These are phyloP conservation scores for Mycena galopus DNA, from an alignment of 768 basidiomycete genomes.

Conservation along the genomic window DNA sequence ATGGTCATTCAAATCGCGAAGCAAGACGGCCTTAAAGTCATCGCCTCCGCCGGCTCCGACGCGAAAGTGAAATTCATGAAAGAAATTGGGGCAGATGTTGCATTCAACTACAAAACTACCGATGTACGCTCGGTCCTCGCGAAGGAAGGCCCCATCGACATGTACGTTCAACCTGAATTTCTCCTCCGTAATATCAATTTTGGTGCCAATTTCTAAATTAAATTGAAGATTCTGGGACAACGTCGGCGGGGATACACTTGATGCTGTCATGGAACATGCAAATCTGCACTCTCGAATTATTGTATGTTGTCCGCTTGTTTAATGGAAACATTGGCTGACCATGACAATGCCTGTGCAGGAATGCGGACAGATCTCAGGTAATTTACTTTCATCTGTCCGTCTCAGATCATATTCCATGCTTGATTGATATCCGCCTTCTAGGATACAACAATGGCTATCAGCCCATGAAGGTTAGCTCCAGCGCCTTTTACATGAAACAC, in stretches of 20 bases:
- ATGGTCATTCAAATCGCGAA: too few relatives aligned
- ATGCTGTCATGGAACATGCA: constrained; percentile 65
- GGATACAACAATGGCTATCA: constrained; percentile 53
- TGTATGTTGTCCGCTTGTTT: constrained; percentile 40
- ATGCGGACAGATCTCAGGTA: constrained; percentile 56
- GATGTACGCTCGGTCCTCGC: constrained; percentile 56
- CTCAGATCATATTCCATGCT: too few relatives aligned
- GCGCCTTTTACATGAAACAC: not conserved
- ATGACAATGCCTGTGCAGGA: constrained; percentile 41
- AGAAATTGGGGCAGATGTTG: too few relatives aligned
- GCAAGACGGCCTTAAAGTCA: too few relatives aligned
- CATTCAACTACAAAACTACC: too few relatives aligned
- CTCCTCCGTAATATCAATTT: too few relatives aligned
- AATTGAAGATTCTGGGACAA: constrained; percentile 64
- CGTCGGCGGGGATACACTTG: constrained; percentile 72
- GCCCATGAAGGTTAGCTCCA: constrained; percentile 11
- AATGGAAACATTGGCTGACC: too few relatives aligned
- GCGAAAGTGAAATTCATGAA: too few relatives aligned
- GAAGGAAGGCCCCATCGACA: constrained; percentile 54
- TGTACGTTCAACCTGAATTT: constrained; percentile 45
- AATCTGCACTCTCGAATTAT: constrained; percentile 63
- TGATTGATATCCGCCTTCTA: too few relatives aligned
- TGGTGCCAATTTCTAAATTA: not conserved
- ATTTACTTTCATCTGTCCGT: too few relatives aligned
- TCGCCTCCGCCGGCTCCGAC: too few relatives aligned